Percentiles rank a stretch among this genome's conserved stretches.
phyloP scores from a whole-genome alignment of 257 asterid genomes.

The Solanum pinnatisectum region DNA sequence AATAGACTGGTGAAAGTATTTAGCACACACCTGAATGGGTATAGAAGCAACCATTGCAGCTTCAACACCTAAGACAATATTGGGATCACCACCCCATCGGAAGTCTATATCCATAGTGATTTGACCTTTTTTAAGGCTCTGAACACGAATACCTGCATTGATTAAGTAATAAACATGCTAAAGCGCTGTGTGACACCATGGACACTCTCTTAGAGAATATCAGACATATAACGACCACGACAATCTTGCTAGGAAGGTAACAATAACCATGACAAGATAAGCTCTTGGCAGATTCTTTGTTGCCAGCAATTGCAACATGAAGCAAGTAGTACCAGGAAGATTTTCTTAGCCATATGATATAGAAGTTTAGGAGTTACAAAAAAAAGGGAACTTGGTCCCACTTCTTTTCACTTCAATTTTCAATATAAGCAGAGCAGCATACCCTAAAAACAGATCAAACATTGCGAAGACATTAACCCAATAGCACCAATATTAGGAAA shows the following conservation, averaged over 20 bases:
- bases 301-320: neutral
- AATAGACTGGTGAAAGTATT: neutral
- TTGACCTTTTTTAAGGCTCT: conserved; percentile 96
- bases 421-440: neutral
- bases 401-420: neutral
- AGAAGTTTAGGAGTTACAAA: neutral
- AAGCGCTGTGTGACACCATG: neutral
- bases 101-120: conserved; percentile 97
- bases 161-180: neutral
- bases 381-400: neutral
- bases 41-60: conserved; percentile 96
- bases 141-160: conserved; percentile 90
- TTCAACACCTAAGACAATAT: conserved; percentile 82
- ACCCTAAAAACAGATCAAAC: neutral
- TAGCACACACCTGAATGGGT: conserved; percentile 77
- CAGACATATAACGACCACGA: neutral
- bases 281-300: neutral
- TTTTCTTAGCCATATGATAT: neutral
- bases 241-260: neutral
- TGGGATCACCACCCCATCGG: conserved; percentile 99
- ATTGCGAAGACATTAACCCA: neutral
- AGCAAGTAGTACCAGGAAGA: neutral
- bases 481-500: neutral
- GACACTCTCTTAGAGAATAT: neutral
- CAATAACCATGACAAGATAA: neutral